phyloP scores from a whole-genome alignment of 208 protist genomes.

The Leptomonas pyrrhocoris region DNA sequence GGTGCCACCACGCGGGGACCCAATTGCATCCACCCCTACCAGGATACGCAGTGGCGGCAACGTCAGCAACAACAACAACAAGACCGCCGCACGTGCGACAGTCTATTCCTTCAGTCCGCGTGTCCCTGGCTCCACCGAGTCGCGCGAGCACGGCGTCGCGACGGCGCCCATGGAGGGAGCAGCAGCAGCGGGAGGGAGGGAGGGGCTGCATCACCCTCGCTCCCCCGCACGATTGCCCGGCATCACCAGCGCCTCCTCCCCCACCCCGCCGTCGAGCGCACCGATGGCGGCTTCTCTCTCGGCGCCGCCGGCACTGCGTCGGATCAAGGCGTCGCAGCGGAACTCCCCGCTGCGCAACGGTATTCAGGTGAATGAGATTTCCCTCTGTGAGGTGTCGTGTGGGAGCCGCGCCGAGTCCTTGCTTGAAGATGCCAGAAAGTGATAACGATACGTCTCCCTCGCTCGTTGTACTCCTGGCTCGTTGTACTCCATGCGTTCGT shows the following conservation, averaged over 20 bases:
- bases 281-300: neutral
- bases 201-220: neutral
- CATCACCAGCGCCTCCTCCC: neutral
- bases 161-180: neutral
- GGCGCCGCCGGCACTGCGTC: neutral
- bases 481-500: too few relatives aligned
- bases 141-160: constrained; percentile 1
- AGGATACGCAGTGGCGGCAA: constrained; percentile 1
- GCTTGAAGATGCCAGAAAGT: too few relatives aligned
- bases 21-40: neutral
- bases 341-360: neutral
- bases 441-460: too few relatives aligned
- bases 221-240: constrained; percentile 9
- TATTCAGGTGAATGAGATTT: too few relatives aligned
- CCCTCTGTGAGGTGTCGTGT: too few relatives aligned
- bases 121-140: neutral
- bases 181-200: neutral
- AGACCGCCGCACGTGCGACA: neutral
- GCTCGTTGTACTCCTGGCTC: too few relatives aligned
- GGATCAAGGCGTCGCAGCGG: neutral
- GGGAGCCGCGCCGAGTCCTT: too few relatives aligned
- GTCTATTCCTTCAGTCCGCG: neutral
- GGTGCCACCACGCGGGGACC: neutral
- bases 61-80: constrained; percentile 4
- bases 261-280: neutral